phyloP scores from a whole-genome alignment of 2,329 filamentous ascomycete species.

The Ophiostoma himal-ulmi region DNA sequence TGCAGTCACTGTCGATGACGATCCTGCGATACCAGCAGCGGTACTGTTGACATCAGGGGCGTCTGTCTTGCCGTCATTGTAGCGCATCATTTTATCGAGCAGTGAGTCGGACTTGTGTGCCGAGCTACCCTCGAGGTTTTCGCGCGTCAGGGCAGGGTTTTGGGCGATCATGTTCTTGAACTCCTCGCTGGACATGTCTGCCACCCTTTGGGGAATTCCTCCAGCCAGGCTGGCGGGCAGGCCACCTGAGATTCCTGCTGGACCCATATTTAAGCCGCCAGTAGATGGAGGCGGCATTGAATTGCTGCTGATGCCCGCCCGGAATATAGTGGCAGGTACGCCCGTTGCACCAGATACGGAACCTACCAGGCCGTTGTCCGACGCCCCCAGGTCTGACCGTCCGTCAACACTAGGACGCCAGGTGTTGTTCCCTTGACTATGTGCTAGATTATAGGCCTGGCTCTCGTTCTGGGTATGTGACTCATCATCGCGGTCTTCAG shows the following conservation, averaged over 20 bases:
- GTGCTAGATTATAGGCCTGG: slow-evolving; percentile 32
- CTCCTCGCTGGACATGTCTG: slow-evolving; percentile 5
- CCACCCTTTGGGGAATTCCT: neutral
- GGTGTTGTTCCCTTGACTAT: slow-evolving; percentile 35
- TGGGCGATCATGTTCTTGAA: neutral
- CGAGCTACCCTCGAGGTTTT: slow-evolving; percentile 71
- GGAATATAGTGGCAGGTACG: neutral
- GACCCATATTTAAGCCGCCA: neutral
- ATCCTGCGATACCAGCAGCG: neutral
- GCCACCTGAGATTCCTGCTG: neutral
- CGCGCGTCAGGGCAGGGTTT: slow-evolving; percentile 66
- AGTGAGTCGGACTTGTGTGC: slow-evolving; percentile 67
- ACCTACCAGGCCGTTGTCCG: slow-evolving; percentile 33
- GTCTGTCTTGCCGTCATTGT: slow-evolving; percentile 50
- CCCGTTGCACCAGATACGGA: slow-evolving; percentile 19
- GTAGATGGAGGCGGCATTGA: slow-evolving; percentile 20
- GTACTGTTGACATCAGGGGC: neutral
- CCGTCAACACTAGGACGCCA: slow-evolving; percentile 22
- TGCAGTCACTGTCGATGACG: neutral
- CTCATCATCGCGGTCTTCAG: slow-evolving; percentile 67
- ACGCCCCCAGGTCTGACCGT: slow-evolving; percentile 46
- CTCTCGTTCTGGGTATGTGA: slow-evolving; percentile 52
- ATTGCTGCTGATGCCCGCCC: slow-evolving; percentile 22
- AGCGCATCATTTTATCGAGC: slow-evolving; percentile 77
- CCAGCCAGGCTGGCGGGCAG: neutral